phyloP scores from a whole-genome alignment of 306 rosid species.

The Delonix regia region DNA sequence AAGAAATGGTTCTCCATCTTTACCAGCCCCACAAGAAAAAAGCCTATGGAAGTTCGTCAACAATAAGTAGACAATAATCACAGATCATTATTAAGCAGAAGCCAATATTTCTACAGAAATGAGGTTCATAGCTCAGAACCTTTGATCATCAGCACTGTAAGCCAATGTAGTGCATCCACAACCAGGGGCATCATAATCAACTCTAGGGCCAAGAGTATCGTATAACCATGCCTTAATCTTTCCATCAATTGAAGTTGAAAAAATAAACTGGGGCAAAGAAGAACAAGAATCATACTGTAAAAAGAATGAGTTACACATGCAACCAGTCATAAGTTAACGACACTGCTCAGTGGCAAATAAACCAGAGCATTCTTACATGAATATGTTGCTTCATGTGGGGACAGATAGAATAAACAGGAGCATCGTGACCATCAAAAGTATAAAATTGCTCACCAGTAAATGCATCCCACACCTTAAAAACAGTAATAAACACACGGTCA shows the following conservation, averaged over 20 bases:
- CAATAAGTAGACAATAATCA: neutral
- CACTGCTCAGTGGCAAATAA: neutral
- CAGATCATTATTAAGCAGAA: neutral
- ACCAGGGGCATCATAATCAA: constrained; percentile 40
- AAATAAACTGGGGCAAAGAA: constrained; percentile 30
- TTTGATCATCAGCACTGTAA: constrained; percentile 42
- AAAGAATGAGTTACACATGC: constrained; percentile 1
- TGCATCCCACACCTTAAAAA: constrained; percentile 53
- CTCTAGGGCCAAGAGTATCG: constrained; percentile 11
- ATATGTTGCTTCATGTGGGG: constrained; percentile 26
- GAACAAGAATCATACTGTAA: constrained; percentile 5
- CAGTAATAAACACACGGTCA: constrained; percentile 16
- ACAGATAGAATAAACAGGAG: constrained; percentile 55
- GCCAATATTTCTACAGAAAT: constrained; percentile 5
- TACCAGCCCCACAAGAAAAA: constrained; percentile 48
- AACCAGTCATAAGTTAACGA: neutral
- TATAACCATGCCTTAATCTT: constrained; percentile 48
- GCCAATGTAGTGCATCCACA: constrained; percentile 41
- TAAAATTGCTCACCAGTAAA: constrained; percentile 8
- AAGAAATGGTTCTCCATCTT: constrained; percentile 45
- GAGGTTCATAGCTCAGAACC: constrained; percentile 33
- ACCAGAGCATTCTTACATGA: constrained; percentile 39
- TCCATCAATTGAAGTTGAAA: constrained; percentile 46
- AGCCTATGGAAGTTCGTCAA: constrained; percentile 37
- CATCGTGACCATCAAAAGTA: constrained; percentile 42